phyloP scores from a whole-genome alignment of 306 rosid genomes.

The Leucaena leucocephala region DNA sequence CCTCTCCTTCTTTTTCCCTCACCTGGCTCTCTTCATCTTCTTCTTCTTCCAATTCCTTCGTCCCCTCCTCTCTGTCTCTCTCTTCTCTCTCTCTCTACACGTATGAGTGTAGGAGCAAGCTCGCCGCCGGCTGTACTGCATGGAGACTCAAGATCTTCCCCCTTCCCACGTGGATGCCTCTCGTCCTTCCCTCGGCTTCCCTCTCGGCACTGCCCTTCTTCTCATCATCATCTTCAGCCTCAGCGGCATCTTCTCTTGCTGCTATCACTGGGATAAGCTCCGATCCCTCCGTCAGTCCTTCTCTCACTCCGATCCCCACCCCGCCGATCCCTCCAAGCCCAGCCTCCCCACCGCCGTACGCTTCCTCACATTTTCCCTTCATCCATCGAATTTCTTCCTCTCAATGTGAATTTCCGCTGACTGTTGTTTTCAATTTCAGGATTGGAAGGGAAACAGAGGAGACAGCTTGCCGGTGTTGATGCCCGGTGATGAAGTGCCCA shows the following conservation, averaged over 20 bases:
- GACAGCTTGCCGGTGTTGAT: constrained; percentile 81
- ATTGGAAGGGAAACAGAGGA: constrained; percentile 42
- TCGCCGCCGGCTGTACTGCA: constrained; percentile 1
- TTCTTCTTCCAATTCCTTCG: too few species aligned
- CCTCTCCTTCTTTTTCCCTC: neutral
- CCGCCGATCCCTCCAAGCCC: constrained; percentile 50
- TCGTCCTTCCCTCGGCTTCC: constrained; percentile 41
- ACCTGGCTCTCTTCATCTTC: too few species aligned
- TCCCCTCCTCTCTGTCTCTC: too few species aligned
- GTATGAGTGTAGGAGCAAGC: constrained; percentile 51
- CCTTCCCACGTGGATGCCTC: constrained; percentile 69
- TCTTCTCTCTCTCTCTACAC: neutral
- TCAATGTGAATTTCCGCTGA: neutral
- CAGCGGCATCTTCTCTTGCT: constrained; percentile 94
- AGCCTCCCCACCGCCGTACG: constrained; percentile 48
- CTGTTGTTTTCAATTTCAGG: constrained; percentile 35
- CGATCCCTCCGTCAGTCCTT: constrained; percentile 67
- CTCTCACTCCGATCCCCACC: constrained; percentile 43
- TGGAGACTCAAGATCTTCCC: constrained; percentile 72
- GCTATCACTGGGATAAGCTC: constrained; percentile 34
- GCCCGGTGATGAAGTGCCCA: constrained; percentile 86
- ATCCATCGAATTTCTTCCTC: neutral
- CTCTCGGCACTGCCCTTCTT: constrained; percentile 51
- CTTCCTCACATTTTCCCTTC: neutral
- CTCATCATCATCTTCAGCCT: constrained; percentile 78